phyloP scores from a whole-genome alignment of 1,284 basidiomycete species.

The Papiliotrema terrestris region DNA sequence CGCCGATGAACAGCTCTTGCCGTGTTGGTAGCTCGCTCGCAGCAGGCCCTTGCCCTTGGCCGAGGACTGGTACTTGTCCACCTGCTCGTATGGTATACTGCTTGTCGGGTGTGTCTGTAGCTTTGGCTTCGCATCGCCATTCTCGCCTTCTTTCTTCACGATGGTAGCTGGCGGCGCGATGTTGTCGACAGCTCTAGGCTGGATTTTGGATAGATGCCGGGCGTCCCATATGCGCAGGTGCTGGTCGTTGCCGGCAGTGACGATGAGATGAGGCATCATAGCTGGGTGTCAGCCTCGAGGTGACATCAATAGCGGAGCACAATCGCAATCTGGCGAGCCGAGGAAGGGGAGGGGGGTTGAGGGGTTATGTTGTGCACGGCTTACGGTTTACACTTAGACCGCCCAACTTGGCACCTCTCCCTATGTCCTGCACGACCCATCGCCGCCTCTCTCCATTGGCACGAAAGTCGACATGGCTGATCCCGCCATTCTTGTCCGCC shows the following conservation, averaged over 20 bases:
- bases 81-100: conserved; percentile 18
- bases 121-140: neutral
- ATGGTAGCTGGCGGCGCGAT: conserved; percentile 9
- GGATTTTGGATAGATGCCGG: conserved; percentile 33
- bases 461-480: conserved; percentile 51
- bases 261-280: conserved; percentile 41
- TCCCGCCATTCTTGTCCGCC: conserved; percentile 50
- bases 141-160: conserved; percentile 1
- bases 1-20: conserved; percentile 50
- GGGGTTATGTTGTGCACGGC: too few species aligned
- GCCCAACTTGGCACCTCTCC: conserved; percentile 45
- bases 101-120: conserved; percentile 9
- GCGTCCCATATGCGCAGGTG: conserved; percentile 48
- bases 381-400: conserved; percentile 48
- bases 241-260: conserved; percentile 46
- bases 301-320: neutral
- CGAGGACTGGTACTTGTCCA: conserved; percentile 17
- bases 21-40: conserved; percentile 42
- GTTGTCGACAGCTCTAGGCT: conserved; percentile 14
- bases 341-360: too few species aligned
- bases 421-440: conserved; percentile 41
- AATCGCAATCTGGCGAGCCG: too few species aligned
- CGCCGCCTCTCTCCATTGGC: conserved; percentile 32
- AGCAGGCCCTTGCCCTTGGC: conserved; percentile 35
- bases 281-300: conserved; percentile 25